Base-by-base conservation (phyloP, 306 rosid genomes). In the Trifolium fragiferum region DNA sequence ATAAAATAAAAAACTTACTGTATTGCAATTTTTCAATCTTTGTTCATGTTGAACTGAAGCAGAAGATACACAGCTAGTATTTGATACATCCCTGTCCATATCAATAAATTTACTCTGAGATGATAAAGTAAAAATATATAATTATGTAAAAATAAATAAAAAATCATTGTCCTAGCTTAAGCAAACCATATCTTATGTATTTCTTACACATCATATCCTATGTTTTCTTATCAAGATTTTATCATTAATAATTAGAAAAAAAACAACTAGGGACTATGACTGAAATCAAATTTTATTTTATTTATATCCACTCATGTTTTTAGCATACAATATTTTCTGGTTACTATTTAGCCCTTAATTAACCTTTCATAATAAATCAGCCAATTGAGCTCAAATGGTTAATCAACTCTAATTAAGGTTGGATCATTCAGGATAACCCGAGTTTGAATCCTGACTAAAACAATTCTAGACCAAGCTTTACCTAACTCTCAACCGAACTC, bases 1-100 rank as follows among this genome's bases (percentile, higher is more conserved):
- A 70, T 69, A 77, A 70, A 69, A 54, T 16, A 41, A 68, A 38
- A 46, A 71, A 67, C 85, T 75, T 67, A 84, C 88, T 50, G 5
- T 61, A 44, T 75, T 78, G 74, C 67, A 59, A 43, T 76, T 51
- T 78, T 40, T 81, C 70, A 72, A 27, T 60, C 76, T 67, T 46
- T 76, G 46, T 19, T 76, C 78, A 15, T 75, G 73, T 58, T 74
- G 83, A 75, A 70, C 62, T 66, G 74, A 60, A 72, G 58, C 10
- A 59, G 83, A 44, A 75, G 83, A 66, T 20, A 19, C 73, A 66
- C 62, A 10, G 41, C 72, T 78, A 32, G 65, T 70, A 53, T 75
- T 78, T 75, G 85, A 60, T 54, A 54, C 88, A 75, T 75, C 80
- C 83, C 88, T 84, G 82, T 51, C 40, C 61, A 50, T 25, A 60